Evolutionary conservation across 1,284 basidiomycete species (phyloP).

Genomic region (Ustilago nuda): DNA sequence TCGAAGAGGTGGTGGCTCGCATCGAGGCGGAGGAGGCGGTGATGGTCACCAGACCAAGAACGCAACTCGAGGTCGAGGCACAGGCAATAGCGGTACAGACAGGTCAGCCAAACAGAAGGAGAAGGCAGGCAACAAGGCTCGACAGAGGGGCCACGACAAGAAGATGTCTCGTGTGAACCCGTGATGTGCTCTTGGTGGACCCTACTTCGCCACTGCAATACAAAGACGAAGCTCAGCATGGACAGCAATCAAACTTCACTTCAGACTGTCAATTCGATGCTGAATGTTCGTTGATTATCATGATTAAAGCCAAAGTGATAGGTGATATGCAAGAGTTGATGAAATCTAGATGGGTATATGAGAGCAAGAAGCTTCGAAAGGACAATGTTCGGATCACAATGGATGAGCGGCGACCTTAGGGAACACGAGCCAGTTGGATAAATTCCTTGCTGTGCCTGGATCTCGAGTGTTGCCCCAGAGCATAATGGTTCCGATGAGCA

Average conservation of each 20-base stretch:
- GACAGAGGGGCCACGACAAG: slow-evolving; percentile 46
- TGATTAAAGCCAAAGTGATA: neutral
- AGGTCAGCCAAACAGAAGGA: slow-evolving; percentile 50
- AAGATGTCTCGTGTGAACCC: slow-evolving; percentile 41
- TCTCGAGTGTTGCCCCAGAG: slow-evolving; percentile 43
- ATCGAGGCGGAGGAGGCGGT: slow-evolving; percentile 19
- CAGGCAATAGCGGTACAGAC: slow-evolving; percentile 42
- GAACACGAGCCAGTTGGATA: slow-evolving; percentile 47
- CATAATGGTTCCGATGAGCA: slow-evolving; percentile 42
- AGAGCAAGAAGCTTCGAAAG: neutral
- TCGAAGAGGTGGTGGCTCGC: slow-evolving; percentile 21
- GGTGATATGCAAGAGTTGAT: neutral
- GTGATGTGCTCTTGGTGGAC: neutral
- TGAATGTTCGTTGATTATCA: slow-evolving; percentile 1
- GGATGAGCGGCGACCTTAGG: slow-evolving; percentile 35
- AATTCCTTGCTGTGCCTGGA: slow-evolving; percentile 32
- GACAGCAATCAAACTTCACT: neutral
- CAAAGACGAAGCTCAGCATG: neutral
- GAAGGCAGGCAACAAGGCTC: slow-evolving; percentile 49
- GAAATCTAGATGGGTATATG: slow-evolving; percentile 19
- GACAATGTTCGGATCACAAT: neutral
- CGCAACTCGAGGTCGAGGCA: slow-evolving; percentile 36
- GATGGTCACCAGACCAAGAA: slow-evolving; percentile 22
- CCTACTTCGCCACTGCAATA: neutral
- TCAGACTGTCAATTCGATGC: neutral